phyloP scores from a whole-genome alignment of 129 eudicot species.

The Centella asiatica region DNA sequence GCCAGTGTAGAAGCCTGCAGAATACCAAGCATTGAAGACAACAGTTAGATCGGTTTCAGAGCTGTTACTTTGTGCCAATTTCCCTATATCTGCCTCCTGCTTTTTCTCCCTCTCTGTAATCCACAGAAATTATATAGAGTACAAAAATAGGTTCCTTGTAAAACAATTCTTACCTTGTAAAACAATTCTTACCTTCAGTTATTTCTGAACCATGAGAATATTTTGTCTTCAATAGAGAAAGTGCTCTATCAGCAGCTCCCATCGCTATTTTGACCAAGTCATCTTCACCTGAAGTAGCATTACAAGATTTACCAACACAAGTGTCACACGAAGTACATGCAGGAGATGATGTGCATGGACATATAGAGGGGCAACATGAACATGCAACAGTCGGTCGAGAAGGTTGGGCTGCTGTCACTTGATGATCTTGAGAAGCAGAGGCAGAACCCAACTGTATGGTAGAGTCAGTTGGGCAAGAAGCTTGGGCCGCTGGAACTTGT shows the following conservation, averaged over 20 bases:
- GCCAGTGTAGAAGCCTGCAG: constrained; percentile 87
- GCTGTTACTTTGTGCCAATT: constrained; percentile 14
- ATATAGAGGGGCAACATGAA: constrained; percentile 47
- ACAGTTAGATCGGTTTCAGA: constrained; percentile 53
- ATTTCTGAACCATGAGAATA: constrained; percentile 20
- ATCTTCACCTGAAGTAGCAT: constrained; percentile 26
- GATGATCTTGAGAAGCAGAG: constrained; percentile 45
- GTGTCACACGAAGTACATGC: constrained; percentile 20
- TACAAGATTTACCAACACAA: constrained; percentile 18
- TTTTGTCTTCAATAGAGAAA: constrained; percentile 27
- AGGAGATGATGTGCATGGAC: constrained; percentile 40
- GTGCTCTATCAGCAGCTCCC: constrained; percentile 63
- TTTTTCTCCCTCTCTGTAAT: constrained; percentile 34
- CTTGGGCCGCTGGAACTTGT: constrained; percentile 40
- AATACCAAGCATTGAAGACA: constrained; percentile 79
- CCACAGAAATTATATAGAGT: too few species aligned
- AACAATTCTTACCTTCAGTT: constrained; percentile 26
- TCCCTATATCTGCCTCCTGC: constrained; percentile 11
- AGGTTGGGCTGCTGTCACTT: constrained; percentile 36
- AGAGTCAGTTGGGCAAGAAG: constrained; percentile 14
- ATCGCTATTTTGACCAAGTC: constrained; percentile 46
- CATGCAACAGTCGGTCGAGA: constrained; percentile 25
- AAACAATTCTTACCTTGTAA: not conserved
- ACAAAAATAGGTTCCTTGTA: not conserved
- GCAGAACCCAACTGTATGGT: constrained; percentile 7